phyloP scores from a whole-genome alignment of 805 yeast genomes.

The Sungouiozyma intestinalis region DNA sequence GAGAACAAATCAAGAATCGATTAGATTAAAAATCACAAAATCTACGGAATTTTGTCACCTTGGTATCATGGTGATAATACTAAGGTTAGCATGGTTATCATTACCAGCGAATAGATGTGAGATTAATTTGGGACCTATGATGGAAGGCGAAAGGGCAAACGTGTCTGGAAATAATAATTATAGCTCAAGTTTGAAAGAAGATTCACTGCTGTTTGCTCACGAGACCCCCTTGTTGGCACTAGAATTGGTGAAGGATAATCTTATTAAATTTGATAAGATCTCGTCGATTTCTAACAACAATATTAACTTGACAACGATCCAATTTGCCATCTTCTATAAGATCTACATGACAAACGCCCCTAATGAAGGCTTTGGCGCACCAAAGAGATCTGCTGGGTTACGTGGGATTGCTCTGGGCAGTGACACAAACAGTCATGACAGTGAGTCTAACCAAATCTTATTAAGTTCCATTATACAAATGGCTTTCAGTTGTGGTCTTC shows the following conservation, averaged over 20 bases:
- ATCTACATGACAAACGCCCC: constrained; percentile 47
- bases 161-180: constrained; percentile 3
- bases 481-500: constrained; percentile 57
- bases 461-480: constrained; percentile 50
- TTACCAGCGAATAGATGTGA: constrained; percentile 35
- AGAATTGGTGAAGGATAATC: constrained; percentile 20
- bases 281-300: constrained; percentile 27
- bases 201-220: constrained; percentile 17
- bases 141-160: constrained; percentile 5
- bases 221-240: constrained; percentile 24
- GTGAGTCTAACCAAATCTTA: constrained; percentile 47
- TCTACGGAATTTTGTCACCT: constrained; percentile 33
- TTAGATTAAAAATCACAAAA: constrained; percentile 23
- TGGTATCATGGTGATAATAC: constrained; percentile 41
- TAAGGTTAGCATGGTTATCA: constrained; percentile 48
- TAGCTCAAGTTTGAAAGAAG: constrained; percentile 19
- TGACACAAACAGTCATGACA: constrained; percentile 32
- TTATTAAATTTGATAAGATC: constrained; percentile 27
- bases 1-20: constrained; percentile 11
- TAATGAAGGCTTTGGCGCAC: constrained; percentile 26
- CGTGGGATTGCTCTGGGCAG: constrained; percentile 7
- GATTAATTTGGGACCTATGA: constrained; percentile 18
- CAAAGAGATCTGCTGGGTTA: constrained; percentile 5
- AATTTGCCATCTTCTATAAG: constrained; percentile 48
- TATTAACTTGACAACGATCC: constrained; percentile 36